Evolutionary conservation across 805 yeast genomes (phyloP).

Genomic region (Ogataea ganodermae): DNA sequence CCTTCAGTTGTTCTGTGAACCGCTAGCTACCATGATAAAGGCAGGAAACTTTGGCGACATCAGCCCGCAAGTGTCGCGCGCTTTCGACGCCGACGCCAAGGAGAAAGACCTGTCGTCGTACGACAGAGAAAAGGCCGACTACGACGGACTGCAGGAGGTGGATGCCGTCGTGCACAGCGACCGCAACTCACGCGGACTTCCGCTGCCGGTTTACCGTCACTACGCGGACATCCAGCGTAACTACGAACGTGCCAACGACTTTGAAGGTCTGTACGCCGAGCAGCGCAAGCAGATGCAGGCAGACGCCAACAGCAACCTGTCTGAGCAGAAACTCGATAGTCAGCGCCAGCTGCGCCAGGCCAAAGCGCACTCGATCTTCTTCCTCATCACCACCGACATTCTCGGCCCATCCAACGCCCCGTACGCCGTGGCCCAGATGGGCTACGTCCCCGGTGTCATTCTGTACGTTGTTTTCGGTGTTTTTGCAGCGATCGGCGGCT

Average conservation of each 20-base stretch:
- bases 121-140: slow-evolving; percentile 3
- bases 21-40: slow-evolving; percentile 10
- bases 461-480: slow-evolving; percentile 43
- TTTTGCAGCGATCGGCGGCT: slow-evolving; percentile 45
- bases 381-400: slow-evolving; percentile 49
- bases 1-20: background rate
- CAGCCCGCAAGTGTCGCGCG: slow-evolving; percentile 15
- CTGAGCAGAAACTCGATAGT: slow-evolving; percentile 12
- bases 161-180: background rate
- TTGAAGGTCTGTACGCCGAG: slow-evolving; percentile 13
- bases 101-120: background rate
- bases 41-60: slow-evolving; percentile 16
- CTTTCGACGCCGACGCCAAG: slow-evolving; percentile 7
- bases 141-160: background rate
- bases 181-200: slow-evolving; percentile 12
- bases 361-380: slow-evolving; percentile 38
- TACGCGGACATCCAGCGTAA: slow-evolving; percentile 17
- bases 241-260: slow-evolving; percentile 10
- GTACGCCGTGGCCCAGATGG: slow-evolving; percentile 45
- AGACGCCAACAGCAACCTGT: slow-evolving; percentile 10
- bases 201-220: slow-evolving; percentile 14
- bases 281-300: slow-evolving; percentile 12
- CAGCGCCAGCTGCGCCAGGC: slow-evolving; percentile 16
- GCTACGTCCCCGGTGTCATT: slow-evolving; percentile 47
- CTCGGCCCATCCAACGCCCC: slow-evolving; percentile 51